Evolutionary conservation across 805 yeast species (phyloP).

Genomic region (Scheffersomyces amazonensis): DNA sequence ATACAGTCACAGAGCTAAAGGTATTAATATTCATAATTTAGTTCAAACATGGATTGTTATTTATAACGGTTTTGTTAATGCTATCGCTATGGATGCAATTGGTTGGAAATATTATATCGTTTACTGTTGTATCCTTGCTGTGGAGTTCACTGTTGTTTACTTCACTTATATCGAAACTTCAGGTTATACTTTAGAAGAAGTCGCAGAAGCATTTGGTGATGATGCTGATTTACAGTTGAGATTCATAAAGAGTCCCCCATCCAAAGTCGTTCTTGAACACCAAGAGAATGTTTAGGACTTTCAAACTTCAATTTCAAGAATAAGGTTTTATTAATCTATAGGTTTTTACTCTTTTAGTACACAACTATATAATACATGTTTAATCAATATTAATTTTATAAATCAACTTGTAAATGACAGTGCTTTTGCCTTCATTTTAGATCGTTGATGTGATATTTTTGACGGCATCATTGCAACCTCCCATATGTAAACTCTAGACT

Average conservation of each 20-base stretch:
- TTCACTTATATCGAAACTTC: constrained; percentile 40
- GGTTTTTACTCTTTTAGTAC: no score
- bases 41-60: constrained; percentile 16
- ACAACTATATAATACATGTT: no score
- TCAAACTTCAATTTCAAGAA: no score
- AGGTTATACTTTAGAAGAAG: constrained; percentile 43
- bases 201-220: constrained; percentile 41
- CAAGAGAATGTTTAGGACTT: no score
- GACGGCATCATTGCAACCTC: no score
- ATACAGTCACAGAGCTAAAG: constrained; percentile 40
- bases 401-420: no score
- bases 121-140: constrained; percentile 26
- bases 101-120: constrained; percentile 45
- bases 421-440: no score
- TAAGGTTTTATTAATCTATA: no score
- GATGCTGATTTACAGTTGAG: constrained; percentile 9
- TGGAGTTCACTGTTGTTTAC: constrained; percentile 24
- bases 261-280: constrained; percentile 4
- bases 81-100: constrained; percentile 41
- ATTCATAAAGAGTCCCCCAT: constrained; percentile 2
- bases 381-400: no score
- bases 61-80: constrained; percentile 28
- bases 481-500: no score
- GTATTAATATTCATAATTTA: constrained; percentile 27
- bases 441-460: no score